phyloP scores from a whole-genome alignment of 768 basidiomycete species.

The Exidia glandulosa region DNA sequence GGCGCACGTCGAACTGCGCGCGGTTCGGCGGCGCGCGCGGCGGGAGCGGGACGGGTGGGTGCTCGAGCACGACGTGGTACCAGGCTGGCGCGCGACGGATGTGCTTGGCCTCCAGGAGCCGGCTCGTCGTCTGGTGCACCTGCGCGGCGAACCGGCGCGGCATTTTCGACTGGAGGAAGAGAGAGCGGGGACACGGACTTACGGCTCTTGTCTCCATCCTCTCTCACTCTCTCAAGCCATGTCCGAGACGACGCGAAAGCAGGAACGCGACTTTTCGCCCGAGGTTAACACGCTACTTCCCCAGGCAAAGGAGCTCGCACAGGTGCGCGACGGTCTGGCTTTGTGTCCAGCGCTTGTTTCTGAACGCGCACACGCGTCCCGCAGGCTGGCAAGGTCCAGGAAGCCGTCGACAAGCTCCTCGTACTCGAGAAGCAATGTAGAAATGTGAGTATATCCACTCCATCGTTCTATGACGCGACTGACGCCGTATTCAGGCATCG shows the following conservation, averaged over 20 bases:
- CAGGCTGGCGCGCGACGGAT: conserved; percentile 62
- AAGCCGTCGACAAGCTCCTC: conserved; percentile 82
- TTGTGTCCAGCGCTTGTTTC: neutral
- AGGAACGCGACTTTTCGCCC: conserved; percentile 75
- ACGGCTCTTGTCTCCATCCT: neutral
- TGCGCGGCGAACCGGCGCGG: conserved; percentile 74
- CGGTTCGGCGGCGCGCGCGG: conserved; percentile 56
- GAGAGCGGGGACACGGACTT: too few relatives aligned
- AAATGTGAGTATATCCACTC: conserved; percentile 48
- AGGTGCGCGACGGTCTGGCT: conserved; percentile 37
- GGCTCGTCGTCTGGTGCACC: conserved; percentile 79
- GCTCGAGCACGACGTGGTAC: conserved; percentile 74
- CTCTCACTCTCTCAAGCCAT: neutral
- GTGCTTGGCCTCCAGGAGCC: conserved; percentile 58
- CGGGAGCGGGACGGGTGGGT: conserved; percentile 83
- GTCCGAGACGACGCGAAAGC: conserved; percentile 54
- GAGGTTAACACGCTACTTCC: conserved; percentile 73
- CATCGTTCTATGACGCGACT: neutral
- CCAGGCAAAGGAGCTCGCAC: conserved; percentile 52
- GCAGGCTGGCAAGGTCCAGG: conserved; percentile 73
- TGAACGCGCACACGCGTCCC: conserved; percentile 8
- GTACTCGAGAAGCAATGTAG: conserved; percentile 89
- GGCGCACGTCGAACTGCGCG: conserved; percentile 37
- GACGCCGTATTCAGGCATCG: conserved; percentile 63
- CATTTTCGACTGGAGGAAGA: conserved; percentile 31